Base-by-base conservation (phyloP, 2,329 filamentous ascomycete species). In the Fusarium humuli region DNA sequence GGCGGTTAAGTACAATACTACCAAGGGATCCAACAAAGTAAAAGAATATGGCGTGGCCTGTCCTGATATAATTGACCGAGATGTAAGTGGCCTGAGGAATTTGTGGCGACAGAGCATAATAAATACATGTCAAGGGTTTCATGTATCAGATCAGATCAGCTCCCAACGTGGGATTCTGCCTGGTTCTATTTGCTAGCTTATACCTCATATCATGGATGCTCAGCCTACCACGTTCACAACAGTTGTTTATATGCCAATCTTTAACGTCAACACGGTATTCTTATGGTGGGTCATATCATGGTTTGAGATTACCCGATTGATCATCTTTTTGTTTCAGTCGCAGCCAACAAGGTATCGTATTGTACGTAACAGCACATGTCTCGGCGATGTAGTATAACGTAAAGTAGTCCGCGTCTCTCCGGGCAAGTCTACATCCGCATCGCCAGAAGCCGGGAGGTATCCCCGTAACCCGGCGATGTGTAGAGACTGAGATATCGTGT, bases 401-500 rank as follows among this genome's bases (percentile, higher is more conserved):
- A 53, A 53, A 34, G 49, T 1, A 42, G 25, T 41, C 69, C 69
- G 69, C 30, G 47, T 71, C 69, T 72, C 27, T 63, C 69, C 69
- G 69, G 53, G 14, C 29, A 52, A 45, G 6, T 52, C 22, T 52
- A 23, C 69, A 63, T 59, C 61, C 65, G 65, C 50, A 67, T 71
- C 65, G 69, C 69, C 69, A 70, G 65, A 72, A 70, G 57, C 42
- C 69, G 69, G 67, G 62, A 14, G 12, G 3, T n/a, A 56, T 55
- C 37, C 30, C 68, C 59, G 63, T 61, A 54, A 48, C 47, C 50
- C 55, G 64, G 68, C 63, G 60, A 70, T 25, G 42, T 45, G 7
- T 34, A 32, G 9, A 53, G 29, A 40, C 6, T 37, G 10, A n/a
- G 20, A 34, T 37, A 7, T 30, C 10, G 50, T 30, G 66, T 40